A percentile compares a stretch with the other conserved stretches of the same genome.
Evolutionary conservation across 2,329 filamentous ascomycete species (phyloP).

Genomic region (Cercospora berteroae): DNA sequence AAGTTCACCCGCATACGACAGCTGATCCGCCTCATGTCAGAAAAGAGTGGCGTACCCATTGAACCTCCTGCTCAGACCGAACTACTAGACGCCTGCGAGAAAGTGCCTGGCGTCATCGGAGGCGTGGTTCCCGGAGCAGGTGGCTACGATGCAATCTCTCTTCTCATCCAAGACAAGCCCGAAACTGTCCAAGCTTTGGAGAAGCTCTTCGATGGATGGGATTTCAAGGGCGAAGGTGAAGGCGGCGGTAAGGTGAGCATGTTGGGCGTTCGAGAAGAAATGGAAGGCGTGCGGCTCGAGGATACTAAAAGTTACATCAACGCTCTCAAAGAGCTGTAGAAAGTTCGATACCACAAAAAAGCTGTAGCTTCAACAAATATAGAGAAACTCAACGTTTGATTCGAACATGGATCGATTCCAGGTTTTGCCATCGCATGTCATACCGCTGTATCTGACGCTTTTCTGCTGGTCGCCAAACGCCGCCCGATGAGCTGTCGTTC

Average conservation of each 20-base stretch:
- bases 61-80: constrained; percentile 84
- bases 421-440: background rate
- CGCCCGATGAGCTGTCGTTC: background rate
- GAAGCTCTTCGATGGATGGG: constrained; percentile 64
- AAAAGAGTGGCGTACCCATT: constrained; percentile 73
- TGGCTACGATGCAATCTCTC: constrained; percentile 83
- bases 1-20: constrained; percentile 53
- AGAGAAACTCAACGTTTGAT: background rate
- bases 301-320: constrained; percentile 41
- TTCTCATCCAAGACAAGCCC: constrained; percentile 73
- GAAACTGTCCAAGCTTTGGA: constrained; percentile 61
- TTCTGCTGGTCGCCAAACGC: background rate
- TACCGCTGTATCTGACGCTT: background rate
- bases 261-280: constrained; percentile 68
- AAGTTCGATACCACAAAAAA: background rate
- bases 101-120: constrained; percentile 76
- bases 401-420: background rate
- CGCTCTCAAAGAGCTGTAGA: constrained; percentile 31
- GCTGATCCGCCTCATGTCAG: constrained; percentile 74
- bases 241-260: constrained; percentile 61
- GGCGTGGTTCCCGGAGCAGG: constrained; percentile 93
- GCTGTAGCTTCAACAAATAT: background rate
- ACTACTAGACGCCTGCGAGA: constrained; percentile 71
- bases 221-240: constrained; percentile 44
- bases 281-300: constrained; percentile 59